A percentile compares a stretch with the other conserved stretches of the same genome.
These are phyloP conservation scores for Sclerospora graminicola DNA, from an alignment of 352 stramenopile genomes.

Conservation along the genomic window DNA sequence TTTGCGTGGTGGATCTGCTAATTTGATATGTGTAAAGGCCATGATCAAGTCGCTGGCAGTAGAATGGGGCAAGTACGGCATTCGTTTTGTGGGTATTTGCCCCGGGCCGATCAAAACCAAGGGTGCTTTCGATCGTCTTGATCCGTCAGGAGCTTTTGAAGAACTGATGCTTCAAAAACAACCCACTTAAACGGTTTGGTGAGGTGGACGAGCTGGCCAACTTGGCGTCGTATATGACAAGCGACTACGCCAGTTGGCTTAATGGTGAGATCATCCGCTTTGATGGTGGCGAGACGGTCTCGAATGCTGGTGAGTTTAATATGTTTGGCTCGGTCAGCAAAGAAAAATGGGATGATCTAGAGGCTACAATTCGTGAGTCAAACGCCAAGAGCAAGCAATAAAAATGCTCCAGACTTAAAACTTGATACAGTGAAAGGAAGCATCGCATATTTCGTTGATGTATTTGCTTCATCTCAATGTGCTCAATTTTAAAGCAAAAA, in stretches of 20 bases:
- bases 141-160: constrained; percentile 58
- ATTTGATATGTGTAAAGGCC: constrained; percentile 45
- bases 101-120: constrained; percentile 91
- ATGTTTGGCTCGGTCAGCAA: constrained; percentile 50
- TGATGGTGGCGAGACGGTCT: constrained; percentile 67
- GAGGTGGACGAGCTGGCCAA: constrained; percentile 75
- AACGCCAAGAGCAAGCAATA: constrained; percentile 59
- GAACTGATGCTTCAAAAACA: constrained; percentile 56
- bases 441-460: too few relatives aligned
- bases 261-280: constrained; percentile 78
- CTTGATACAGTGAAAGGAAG: background rate
- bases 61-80: constrained; percentile 93
- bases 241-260: constrained; percentile 75
- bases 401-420: background rate
- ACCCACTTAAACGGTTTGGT: constrained; percentile 62
- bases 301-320: constrained; percentile 74
- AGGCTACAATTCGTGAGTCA: constrained; percentile 40
- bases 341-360: constrained; percentile 68
- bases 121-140: constrained; percentile 66
- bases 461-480: background rate
- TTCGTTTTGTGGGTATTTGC: constrained; percentile 94
- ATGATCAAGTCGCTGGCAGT: constrained; percentile 92
- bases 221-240: constrained; percentile 62
- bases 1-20: background rate
- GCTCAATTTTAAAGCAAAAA: too few relatives aligned